Conservation (phyloP, 2,329 filamentous ascomycete genomes). For the Hymenoscyphus fraxineus region DNA sequence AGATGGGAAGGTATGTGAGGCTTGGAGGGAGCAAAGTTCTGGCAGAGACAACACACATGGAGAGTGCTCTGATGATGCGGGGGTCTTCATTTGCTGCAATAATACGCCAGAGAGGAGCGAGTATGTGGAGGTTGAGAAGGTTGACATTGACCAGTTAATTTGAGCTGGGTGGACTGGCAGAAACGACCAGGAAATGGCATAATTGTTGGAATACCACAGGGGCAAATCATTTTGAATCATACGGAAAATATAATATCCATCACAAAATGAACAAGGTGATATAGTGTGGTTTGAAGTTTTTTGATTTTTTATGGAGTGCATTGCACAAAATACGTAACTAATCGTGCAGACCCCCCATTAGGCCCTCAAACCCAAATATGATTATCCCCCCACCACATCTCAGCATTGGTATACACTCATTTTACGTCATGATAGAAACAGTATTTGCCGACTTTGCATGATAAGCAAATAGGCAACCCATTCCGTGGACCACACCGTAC, state of each 20-base stretch:
- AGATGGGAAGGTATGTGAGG: background rate
- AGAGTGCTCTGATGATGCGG: background rate
- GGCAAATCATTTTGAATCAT: no score
- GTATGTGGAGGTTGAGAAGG: background rate
- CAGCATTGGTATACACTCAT: conserved; percentile 1
- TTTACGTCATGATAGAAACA: background rate
- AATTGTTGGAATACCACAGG: background rate
- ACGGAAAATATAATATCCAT: background rate
- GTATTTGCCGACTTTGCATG: background rate
- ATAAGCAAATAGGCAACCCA: background rate
- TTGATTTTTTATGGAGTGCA: background rate
- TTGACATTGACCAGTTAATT: background rate
- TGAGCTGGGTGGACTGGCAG: background rate
- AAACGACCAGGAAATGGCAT: background rate
- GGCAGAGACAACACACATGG: background rate
- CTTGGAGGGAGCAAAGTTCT: background rate
- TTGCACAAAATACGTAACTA: background rate
- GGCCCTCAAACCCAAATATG: background rate
- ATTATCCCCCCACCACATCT: background rate
- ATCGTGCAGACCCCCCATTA: background rate
- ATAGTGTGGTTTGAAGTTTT: conserved; percentile 1
- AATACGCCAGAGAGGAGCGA: background rate
- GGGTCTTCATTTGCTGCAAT: background rate
- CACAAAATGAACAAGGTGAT: background rate
- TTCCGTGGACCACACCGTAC: background rate